A percentile compares a stretch with the other conserved stretches of the same genome.
Evolutionary conservation across 78 protist genomes (phyloP).

Genomic region (Bigelowiella natans): DNA sequence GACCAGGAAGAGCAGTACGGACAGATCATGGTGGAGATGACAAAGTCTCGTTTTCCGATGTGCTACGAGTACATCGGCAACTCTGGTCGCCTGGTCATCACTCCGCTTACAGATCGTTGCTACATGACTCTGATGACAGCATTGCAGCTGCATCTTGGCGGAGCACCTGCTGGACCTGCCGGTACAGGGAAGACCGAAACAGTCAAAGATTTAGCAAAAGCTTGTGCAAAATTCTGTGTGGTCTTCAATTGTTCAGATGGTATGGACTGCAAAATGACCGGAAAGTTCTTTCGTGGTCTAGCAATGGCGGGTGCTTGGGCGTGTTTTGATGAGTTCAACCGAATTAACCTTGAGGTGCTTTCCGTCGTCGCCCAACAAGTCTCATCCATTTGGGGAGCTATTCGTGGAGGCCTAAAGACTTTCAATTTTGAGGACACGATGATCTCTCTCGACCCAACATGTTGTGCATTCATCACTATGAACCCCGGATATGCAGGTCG

Average conservation of each 20-base stretch:
- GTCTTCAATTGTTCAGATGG: slow-evolving; percentile 75
- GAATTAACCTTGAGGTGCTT: slow-evolving; percentile 72
- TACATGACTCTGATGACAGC: slow-evolving; percentile 80
- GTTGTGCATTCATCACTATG: slow-evolving; percentile 66
- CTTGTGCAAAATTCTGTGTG: slow-evolving; percentile 67
- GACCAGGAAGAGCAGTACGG: neutral
- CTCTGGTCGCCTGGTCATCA: slow-evolving; percentile 54
- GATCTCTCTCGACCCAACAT: slow-evolving; percentile 33
- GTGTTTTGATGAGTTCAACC: slow-evolving; percentile 82
- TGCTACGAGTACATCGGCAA: slow-evolving; percentile 86
- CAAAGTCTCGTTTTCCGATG: slow-evolving; percentile 42
- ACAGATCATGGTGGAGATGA: slow-evolving; percentile 29
- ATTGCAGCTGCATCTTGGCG: slow-evolving; percentile 66
- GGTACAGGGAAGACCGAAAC: slow-evolving; percentile 83
- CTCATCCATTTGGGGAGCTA: slow-evolving; percentile 52
- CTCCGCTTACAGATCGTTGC: slow-evolving; percentile 76
- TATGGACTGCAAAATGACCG: slow-evolving; percentile 56
- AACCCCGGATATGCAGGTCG: slow-evolving; percentile 69
- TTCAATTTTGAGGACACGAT: slow-evolving; percentile 36
- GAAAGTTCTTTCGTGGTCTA: slow-evolving; percentile 59
- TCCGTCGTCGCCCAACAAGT: slow-evolving; percentile 77
- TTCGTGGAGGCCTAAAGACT: neutral
- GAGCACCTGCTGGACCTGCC: slow-evolving; percentile 83
- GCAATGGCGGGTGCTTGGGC: slow-evolving; percentile 69
- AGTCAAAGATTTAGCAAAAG: slow-evolving; percentile 68